These are phyloP conservation scores for Carex parvula DNA, from an alignment of 176 grass and related monocot genomes.

Conservation along the genomic window DNA sequence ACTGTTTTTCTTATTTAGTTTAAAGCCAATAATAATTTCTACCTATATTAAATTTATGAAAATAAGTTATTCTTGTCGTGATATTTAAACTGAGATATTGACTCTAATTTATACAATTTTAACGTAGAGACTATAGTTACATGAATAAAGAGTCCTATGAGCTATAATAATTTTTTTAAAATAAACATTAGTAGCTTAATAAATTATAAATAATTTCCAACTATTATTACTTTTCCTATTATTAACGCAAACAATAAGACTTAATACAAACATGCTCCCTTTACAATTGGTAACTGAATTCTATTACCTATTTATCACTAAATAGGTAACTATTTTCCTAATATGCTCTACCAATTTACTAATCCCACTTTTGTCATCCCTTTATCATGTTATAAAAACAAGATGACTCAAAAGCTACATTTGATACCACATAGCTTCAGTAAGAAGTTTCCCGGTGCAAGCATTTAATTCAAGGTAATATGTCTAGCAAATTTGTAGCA, in stretches of 20 bases:
- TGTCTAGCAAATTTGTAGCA: not conserved
- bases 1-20: too few species aligned
- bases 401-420: not conserved
- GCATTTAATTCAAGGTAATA: not conserved
- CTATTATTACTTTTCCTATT: not conserved
- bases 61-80: too few species aligned
- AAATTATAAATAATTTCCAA: not conserved
- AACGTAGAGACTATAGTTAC: not conserved
- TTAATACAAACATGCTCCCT: too few species aligned
- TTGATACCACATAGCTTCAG: slow-evolving; percentile 1
- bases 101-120: not conserved
- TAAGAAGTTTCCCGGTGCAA: slow-evolving; percentile 5
- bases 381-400: not conserved
- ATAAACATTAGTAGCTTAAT: not conserved
- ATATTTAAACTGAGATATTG: too few species aligned
- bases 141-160: not conserved
- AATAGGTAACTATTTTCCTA: not conserved
- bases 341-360: not conserved
- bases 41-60: too few species aligned
- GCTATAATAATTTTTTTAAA: not conserved
- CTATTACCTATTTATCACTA: not conserved
- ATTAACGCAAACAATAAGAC: too few species aligned
- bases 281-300: not conserved
- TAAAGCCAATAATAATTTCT: too few species aligned
- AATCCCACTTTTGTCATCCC: not conserved